Conservation (phyloP, 2,329 filamentous ascomycete genomes). For the Intubia oerlemansii region DNA sequence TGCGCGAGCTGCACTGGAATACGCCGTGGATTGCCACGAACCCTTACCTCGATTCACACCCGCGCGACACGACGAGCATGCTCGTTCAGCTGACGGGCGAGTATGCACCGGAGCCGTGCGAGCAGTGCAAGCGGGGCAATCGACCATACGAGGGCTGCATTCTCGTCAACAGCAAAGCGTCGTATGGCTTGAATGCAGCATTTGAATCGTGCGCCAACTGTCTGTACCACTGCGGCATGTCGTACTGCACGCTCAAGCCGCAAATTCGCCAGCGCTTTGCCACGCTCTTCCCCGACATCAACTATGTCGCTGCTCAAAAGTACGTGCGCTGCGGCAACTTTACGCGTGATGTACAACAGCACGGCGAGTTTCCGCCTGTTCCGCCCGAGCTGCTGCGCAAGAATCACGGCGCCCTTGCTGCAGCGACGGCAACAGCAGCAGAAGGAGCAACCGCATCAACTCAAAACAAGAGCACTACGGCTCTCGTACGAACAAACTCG, state of each 20-base stretch:
- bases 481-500: too few species aligned
- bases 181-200: conserved; percentile 2
- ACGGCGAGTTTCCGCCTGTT: too few species aligned
- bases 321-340: conserved; percentile 1
- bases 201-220: conserved; percentile 12
- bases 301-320: conserved; percentile 1
- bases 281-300: conserved; percentile 4
- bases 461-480: too few species aligned
- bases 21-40: conserved; percentile 5
- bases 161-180: conserved; percentile 6
- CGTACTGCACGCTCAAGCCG: conserved; percentile 8
- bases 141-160: conserved; percentile 14
- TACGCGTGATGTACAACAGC: too few species aligned
- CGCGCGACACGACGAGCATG: conserved; percentile 12
- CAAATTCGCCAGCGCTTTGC: conserved; percentile 4
- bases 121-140: conserved; percentile 8
- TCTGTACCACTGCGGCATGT: conserved; percentile 10
- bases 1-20: conserved; percentile 13
- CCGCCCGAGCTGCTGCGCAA: too few species aligned
- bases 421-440: too few species aligned
- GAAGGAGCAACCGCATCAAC: too few species aligned
- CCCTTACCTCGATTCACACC: conserved; percentile 9
- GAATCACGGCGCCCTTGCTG: too few species aligned
- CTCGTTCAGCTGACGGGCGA: conserved; percentile 14
- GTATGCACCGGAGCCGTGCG: conserved; percentile 9